phyloP scores from a whole-genome alignment of 805 yeast genomes.

The Metschnikowia sp. region DNA sequence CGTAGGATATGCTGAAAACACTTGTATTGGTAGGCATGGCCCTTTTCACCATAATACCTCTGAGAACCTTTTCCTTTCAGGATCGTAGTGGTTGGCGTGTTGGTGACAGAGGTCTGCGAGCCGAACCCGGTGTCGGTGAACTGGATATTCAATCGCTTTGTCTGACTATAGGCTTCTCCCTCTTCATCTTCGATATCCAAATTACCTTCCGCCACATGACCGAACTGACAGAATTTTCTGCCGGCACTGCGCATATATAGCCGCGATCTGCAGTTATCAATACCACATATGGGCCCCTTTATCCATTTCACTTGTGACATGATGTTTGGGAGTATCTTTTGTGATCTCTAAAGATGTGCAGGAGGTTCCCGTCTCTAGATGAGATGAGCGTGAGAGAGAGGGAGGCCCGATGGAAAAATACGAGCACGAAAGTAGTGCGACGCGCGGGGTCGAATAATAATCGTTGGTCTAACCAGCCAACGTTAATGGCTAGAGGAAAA shows the following conservation, averaged over 20 bases:
- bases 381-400: not conserved
- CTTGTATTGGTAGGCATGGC: constrained; percentile 40
- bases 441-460: too few relatives aligned
- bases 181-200: constrained; percentile 79
- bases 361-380: not conserved
- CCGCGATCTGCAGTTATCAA: constrained; percentile 80
- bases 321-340: too few relatives aligned
- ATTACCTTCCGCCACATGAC: constrained; percentile 83
- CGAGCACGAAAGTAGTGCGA: not conserved
- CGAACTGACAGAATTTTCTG: constrained; percentile 78
- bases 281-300: constrained; percentile 84
- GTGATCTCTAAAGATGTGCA: not conserved
- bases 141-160: constrained; percentile 53
- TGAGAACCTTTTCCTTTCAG: not conserved
- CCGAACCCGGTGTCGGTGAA: constrained; percentile 28
- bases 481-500: too few relatives aligned
- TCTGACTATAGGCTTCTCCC: constrained; percentile 51
- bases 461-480: too few relatives aligned
- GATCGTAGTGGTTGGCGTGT: not conserved
- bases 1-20: constrained; percentile 51
- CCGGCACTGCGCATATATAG: constrained; percentile 76
- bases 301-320: constrained; percentile 39
- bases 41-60: constrained; percentile 47
- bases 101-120: constrained; percentile 7
- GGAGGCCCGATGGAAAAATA: not conserved